Base-by-base conservation (phyloP, 768 basidiomycete species). In the Tricholoma matsutake region DNA sequence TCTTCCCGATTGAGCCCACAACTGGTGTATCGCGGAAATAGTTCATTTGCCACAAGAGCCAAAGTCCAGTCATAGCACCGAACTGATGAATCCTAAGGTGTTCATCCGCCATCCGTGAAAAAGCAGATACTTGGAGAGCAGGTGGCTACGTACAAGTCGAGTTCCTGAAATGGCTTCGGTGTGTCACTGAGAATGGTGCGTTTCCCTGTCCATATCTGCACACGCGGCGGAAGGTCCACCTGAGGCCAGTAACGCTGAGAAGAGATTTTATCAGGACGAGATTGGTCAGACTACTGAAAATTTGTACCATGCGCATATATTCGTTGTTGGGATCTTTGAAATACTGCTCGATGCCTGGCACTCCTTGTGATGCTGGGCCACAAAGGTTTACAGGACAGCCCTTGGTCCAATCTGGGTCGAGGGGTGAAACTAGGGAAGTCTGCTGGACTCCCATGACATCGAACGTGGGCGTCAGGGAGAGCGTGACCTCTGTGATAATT, bases 161-260 rank as follows among this genome's bases (percentile, higher is more conserved):
- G 32, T 54, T 54, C 45, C 14, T 39, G 31, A 28, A 45, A 56
- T 14, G 54, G 54, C 28, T n/a, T 20, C 16, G 29, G 9, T 22
- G 41, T 14, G 8, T 2, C 4, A 6, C 39, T 20, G 1, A 10
- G 41, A 11, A 47, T 29, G 22, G 45, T 25, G 18, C 59, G 59
- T 29, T 43, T 55, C 18, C 16, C 59, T 51, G 37, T 22, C 59
- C 54, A 60, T 18, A 60, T 45, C 29, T 60, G 59, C 7, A 60
- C 18, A 25, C 59, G 59, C 8, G 45, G 45, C 11, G 28, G 16
- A n/a, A 60, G 39, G 20, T 25, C 25, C 25, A n/a, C 29, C n/a
- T 60, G 59, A 13, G 59, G 54, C 54, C 39, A 55, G 43, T 55
- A 60, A 10, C 55, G 20, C 59, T 60, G 25, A 6, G 28, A 28